Conservation (phyloP, 2,329 filamentous ascomycete genomes). For the Phialophora expanda region DNA sequence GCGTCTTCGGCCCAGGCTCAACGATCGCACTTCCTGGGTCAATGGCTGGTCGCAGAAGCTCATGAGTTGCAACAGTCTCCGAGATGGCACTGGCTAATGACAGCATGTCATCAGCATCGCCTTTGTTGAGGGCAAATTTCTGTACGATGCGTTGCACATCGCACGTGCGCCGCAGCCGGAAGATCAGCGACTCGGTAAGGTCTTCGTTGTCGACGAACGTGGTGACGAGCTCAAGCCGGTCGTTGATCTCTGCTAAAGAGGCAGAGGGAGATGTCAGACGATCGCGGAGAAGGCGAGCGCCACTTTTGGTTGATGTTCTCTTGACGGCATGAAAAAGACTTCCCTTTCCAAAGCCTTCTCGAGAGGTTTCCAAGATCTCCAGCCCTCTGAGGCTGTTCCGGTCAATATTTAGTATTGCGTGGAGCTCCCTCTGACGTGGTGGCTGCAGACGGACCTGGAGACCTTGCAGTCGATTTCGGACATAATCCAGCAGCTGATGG, state of each 20-base stretch:
- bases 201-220: slow-evolving; percentile 70
- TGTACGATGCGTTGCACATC: slow-evolving; percentile 90
- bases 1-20: background rate
- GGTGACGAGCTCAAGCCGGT: slow-evolving; percentile 79
- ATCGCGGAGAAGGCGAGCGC: slow-evolving; percentile 79
- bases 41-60: slow-evolving; percentile 46
- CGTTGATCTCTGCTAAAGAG: slow-evolving; percentile 77
- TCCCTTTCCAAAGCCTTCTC: slow-evolving; percentile 77
- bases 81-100: slow-evolving; percentile 83
- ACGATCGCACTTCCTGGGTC: slow-evolving; percentile 34
- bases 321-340: slow-evolving; percentile 89
- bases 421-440: slow-evolving; percentile 73
- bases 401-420: slow-evolving; percentile 87
- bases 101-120: slow-evolving; percentile 89
- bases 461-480: slow-evolving; percentile 77
- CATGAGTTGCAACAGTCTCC: slow-evolving; percentile 64
- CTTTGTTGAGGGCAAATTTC: slow-evolving; percentile 89
- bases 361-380: slow-evolving; percentile 84
- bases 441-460: slow-evolving; percentile 81
- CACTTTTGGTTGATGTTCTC: slow-evolving; percentile 88
- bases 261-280: slow-evolving; percentile 90
- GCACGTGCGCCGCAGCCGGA: slow-evolving; percentile 73
- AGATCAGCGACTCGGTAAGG: slow-evolving; percentile 71
- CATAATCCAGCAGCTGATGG: slow-evolving; percentile 81
- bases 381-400: slow-evolving; percentile 87